A percentile compares a stretch with the other conserved stretches of the same genome.
phyloP scores from a whole-genome alignment of 768 basidiomycete genomes.

The Porphyrellus cyaneotinctus region DNA sequence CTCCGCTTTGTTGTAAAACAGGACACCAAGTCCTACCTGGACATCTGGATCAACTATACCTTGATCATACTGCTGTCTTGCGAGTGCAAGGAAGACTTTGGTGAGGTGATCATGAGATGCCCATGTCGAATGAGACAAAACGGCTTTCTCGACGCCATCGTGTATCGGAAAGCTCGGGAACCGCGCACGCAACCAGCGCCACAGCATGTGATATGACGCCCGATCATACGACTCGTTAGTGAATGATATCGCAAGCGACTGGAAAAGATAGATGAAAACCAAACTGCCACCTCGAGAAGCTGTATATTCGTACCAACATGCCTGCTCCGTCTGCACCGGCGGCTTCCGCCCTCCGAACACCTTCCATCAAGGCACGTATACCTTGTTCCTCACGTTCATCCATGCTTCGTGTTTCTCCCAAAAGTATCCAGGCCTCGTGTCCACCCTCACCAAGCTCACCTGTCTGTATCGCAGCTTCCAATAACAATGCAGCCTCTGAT shows the following conservation, averaged over 20 bases:
- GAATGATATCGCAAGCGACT: constrained; percentile 95
- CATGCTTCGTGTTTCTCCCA: constrained; percentile 88
- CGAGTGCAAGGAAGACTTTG: constrained; percentile 77
- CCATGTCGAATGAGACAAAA: constrained; percentile 66
- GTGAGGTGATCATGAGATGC: constrained; percentile 75
- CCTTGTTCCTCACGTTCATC: constrained; percentile 83
- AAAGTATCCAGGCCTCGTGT: constrained; percentile 87
- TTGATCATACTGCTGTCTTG: constrained; percentile 74
- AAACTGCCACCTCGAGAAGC: background rate
- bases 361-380: constrained; percentile 74
- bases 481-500: constrained; percentile 77
- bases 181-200: constrained; percentile 75
- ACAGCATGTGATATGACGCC: constrained; percentile 78
- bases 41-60: constrained; percentile 81
- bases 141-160: constrained; percentile 52
- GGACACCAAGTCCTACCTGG: constrained; percentile 87
- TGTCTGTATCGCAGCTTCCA: constrained; percentile 88
- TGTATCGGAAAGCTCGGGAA: constrained; percentile 56
- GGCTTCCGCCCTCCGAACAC: constrained; percentile 61
- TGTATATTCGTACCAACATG: constrained; percentile 56
- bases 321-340: constrained; percentile 63
- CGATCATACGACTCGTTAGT: constrained; percentile 92
- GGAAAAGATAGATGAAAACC: constrained; percentile 10
- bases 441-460: constrained; percentile 78
- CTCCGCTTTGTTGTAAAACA: constrained; percentile 85